A percentile compares a stretch with the other conserved stretches of the same genome.
Conservation (phyloP, 1,284 basidiomycete genomes). For the Chondrostereum purpureum region DNA sequence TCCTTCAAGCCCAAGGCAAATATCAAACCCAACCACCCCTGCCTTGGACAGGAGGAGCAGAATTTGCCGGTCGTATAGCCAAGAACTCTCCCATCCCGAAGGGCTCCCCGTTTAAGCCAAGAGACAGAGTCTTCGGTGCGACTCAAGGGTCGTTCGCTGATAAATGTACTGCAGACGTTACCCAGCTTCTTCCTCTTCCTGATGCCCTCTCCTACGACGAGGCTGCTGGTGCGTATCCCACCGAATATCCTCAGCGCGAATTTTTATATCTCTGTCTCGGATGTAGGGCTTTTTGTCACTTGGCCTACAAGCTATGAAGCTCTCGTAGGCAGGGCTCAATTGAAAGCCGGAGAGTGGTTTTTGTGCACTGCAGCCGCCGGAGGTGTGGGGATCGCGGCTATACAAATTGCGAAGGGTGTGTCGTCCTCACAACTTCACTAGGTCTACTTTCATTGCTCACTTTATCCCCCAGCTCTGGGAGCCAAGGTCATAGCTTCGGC, state of each 20-base stretch:
- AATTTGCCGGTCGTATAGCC: constrained; percentile 82
- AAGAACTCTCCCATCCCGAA: constrained; percentile 72
- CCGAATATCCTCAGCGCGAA: background rate
- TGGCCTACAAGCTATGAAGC: constrained; percentile 90
- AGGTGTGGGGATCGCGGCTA: constrained; percentile 88
- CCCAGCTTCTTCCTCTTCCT: constrained; percentile 30
- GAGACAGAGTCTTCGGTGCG: constrained; percentile 89
- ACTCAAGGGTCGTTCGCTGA: constrained; percentile 79
- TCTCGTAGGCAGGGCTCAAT: constrained; percentile 75
- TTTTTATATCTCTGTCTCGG: background rate
- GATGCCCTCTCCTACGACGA: constrained; percentile 30
- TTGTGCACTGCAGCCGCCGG: constrained; percentile 87
- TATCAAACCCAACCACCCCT: constrained; percentile 80
- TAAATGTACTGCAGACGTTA: constrained; percentile 50
- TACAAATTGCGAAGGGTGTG: constrained; percentile 82
- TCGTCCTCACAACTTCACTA: constrained; percentile 2
- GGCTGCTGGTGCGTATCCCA: constrained; percentile 29
- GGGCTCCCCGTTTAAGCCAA: constrained; percentile 75
- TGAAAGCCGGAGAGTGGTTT: constrained; percentile 62
- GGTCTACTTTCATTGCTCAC: constrained; percentile 3
- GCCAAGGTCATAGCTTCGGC: constrained; percentile 79
- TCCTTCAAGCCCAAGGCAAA: constrained; percentile 82
- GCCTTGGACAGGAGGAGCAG: constrained; percentile 79
- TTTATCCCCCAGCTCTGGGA: constrained; percentile 47
- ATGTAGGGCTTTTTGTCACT: constrained; percentile 65